Conservation (phyloP, 768 basidiomycete species). For the Sporobolomyces pararoseus region DNA sequence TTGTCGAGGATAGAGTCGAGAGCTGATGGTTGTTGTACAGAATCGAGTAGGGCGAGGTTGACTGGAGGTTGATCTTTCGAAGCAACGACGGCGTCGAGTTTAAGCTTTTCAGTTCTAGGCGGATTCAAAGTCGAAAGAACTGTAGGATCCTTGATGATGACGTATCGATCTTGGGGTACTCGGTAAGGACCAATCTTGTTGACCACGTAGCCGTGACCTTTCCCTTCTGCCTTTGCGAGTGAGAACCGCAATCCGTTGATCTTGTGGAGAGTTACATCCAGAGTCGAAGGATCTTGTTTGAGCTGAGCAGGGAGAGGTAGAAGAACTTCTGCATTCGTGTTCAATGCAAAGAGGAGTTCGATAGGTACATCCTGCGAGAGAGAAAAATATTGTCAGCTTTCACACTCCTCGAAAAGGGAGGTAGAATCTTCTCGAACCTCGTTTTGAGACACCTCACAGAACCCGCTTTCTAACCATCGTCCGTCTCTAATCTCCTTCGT, state of each 20-base stretch:
- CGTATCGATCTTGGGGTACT: constrained; percentile 23
- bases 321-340: background rate
- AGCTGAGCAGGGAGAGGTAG: constrained; percentile 17
- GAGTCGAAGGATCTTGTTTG: background rate
- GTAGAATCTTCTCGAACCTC: constrained; percentile 48
- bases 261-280: constrained; percentile 23
- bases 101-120: constrained; percentile 10
- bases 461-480: constrained; percentile 66
- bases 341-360: constrained; percentile 42
- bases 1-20: constrained; percentile 5
- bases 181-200: constrained; percentile 31
- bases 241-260: constrained; percentile 40
- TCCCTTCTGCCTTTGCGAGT: constrained; percentile 20
- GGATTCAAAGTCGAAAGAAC: constrained; percentile 31
- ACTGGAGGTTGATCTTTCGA: background rate
- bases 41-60: background rate
- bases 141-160: constrained; percentile 33
- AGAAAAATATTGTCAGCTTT: background rate
- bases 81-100: constrained; percentile 10
- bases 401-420: background rate
- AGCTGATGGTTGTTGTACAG: background rate
- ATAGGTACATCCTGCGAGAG: constrained; percentile 35
- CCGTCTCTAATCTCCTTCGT: constrained; percentile 47
- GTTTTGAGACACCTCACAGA: constrained; percentile 67
- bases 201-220: constrained; percentile 31